Evolutionary conservation across 2,329 filamentous ascomycete genomes (phyloP).

Genomic region (Fusarium sp.): DNA sequence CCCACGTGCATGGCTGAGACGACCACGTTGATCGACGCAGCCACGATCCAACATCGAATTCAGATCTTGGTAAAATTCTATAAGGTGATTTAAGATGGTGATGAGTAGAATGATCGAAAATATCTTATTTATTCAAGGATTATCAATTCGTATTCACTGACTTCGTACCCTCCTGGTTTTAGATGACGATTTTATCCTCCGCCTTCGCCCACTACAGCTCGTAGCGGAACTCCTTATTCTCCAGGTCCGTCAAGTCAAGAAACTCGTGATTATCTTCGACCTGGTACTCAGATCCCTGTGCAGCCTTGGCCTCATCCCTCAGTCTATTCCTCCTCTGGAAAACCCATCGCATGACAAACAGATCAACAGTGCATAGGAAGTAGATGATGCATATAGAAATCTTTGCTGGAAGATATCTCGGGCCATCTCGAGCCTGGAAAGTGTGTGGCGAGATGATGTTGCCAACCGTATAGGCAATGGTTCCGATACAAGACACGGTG

Average conservation of each 20-base stretch:
- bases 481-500: constrained; percentile 37
- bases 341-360: constrained; percentile 34
- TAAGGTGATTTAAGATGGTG: not conserved
- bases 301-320: constrained; percentile 18
- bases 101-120: not conserved
- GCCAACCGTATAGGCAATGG: constrained; percentile 36
- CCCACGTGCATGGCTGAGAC: not conserved
- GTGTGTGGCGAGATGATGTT: constrained; percentile 40
- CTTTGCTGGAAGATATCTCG: constrained; percentile 34
- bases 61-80: not conserved
- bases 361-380: constrained; percentile 30
- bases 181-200: not conserved
- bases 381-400: constrained; percentile 40
- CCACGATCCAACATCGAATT: not conserved
- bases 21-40: not conserved
- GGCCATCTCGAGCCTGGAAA: constrained; percentile 32
- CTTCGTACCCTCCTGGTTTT: not conserved
- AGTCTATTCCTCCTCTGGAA: constrained; percentile 26
- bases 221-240: constrained; percentile 33
- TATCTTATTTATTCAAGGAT: not conserved
- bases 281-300: not conserved
- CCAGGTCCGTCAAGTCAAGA: constrained; percentile 32
- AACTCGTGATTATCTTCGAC: constrained; percentile 36
- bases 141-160: not conserved
- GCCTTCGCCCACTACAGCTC: not conserved